Base-by-base conservation (phyloP, 140 eudicot genomes). In the Oenanthe javanica region DNA sequence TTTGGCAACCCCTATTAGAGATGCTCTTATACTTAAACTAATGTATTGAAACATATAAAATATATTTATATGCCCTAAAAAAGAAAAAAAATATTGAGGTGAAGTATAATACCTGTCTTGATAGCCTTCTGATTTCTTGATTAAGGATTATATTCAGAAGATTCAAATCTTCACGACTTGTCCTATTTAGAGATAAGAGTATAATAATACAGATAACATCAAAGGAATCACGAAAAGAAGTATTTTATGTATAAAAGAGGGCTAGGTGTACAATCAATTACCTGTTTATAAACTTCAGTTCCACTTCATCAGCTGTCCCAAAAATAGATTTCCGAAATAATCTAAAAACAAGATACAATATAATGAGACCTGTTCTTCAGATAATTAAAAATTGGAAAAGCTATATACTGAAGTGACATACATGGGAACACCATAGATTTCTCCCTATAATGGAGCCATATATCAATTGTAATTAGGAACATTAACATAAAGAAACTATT, bases 221-320 rank as follows among this genome's bases (percentile, higher is more conserved):
- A 47, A 48, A 36, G 38, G 15, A 48, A 59, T 19, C 25, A 57
- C 42, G 46, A 27, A 9, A n/a, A 31, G 57, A 31, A 52, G 57
- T 40, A 76, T 70, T 7, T 40, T 40, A 9, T 36, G 59, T 19
- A 78, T 77, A 21, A 59, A 66, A 86, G 64, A 51, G 81, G 27
- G 46, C 21, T 55, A 27, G 78, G 74, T 12, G 42, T 79, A 80
- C 73, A 25, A 71, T 11, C 79, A 48, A 46, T 7, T 76, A 93
- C 97, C 98, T 91, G 89, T 94, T 92, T 82, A 94, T 87, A 64
- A 94, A 94, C 89, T 90, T 94, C 84, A 94, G 79, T 83, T 94
- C 97, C 67, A 92, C 86, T 89, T 92, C 98, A 86, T 95, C 99
- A 79, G 99, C 99, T 57, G 90, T 94, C 79, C 99, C 99, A 86